A percentile compares a stretch with the other conserved stretches of the same genome.
These are phyloP conservation scores for Irpex sp. DNA, from an alignment of 1,284 basidiomycete genomes.

Conservation along the genomic window DNA sequence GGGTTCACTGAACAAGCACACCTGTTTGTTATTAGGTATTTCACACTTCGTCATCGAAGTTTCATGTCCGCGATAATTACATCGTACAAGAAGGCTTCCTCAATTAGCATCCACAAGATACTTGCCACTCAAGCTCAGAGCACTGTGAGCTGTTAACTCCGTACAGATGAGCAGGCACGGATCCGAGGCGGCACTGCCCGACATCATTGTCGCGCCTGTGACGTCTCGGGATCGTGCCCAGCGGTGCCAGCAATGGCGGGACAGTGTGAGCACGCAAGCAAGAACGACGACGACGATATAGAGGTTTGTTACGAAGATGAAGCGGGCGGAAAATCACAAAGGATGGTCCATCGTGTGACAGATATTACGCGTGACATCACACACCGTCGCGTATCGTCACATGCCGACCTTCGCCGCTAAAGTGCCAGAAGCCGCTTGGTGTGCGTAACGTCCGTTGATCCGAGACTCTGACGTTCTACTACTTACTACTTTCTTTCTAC, in stretches of 20 bases:
- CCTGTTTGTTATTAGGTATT: background rate
- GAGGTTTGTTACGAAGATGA: no score
- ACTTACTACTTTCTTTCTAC: no score
- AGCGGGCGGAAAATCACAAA: background rate
- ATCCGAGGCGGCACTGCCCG: background rate
- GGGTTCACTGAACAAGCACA: background rate
- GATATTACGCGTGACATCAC: background rate
- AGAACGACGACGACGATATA: no score
- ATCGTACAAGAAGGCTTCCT: background rate
- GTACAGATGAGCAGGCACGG: background rate
- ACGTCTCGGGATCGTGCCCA: background rate
- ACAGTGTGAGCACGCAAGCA: background rate
- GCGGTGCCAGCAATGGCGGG: background rate
- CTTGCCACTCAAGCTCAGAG: no score
- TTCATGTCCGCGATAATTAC: background rate
- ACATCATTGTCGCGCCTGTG: background rate
- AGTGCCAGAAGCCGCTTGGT: background rate
- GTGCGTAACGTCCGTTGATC: background rate
- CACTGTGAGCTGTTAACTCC: no score
- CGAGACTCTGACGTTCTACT: background rate
- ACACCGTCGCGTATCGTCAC: background rate
- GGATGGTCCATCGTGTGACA: background rate
- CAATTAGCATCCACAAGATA: background rate
- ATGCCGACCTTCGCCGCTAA: background rate
- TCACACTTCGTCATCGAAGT: background rate